A percentile compares a stretch with the other conserved stretches of the same genome.
phyloP scores from a whole-genome alignment of 495 filamentous ascomycete genomes.

The Hypoxylon subgilvum region DNA sequence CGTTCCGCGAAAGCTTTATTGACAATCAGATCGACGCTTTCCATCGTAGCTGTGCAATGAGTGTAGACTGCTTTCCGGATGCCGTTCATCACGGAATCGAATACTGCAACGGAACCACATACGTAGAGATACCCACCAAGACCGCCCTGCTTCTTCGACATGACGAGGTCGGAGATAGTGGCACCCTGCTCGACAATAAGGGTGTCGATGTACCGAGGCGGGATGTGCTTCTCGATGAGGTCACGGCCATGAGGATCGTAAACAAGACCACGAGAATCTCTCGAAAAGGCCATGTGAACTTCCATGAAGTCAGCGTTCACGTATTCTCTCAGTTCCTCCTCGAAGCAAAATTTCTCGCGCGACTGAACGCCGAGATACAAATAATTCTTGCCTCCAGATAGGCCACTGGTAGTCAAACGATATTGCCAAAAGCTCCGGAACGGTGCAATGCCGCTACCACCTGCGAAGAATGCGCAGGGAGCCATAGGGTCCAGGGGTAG shows the following conservation, averaged over 20 bases:
- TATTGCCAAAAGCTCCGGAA: constrained; percentile 60
- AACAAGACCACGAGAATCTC: constrained; percentile 52
- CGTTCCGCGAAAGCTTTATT: constrained; percentile 60
- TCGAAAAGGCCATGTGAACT: constrained; percentile 57
- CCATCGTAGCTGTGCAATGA: constrained; percentile 53
- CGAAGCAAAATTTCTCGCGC: constrained; percentile 58
- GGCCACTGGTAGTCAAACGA: constrained; percentile 42
- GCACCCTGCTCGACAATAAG: constrained; percentile 56
- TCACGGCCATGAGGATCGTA: constrained; percentile 49
- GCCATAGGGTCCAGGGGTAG: constrained; percentile 53
- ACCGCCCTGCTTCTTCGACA: constrained; percentile 60
- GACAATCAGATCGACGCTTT: constrained; percentile 53
- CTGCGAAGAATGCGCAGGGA: constrained; percentile 58
- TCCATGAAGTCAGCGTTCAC: constrained; percentile 57
- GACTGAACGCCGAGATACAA: constrained; percentile 60
- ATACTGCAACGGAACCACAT: constrained; percentile 59
- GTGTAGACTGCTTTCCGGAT: constrained; percentile 58
- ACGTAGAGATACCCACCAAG: constrained; percentile 59
- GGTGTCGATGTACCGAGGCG: constrained; percentile 58
- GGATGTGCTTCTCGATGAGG: constrained; percentile 54
- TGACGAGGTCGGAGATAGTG: constrained; percentile 56
- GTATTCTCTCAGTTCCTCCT: constrained; percentile 55
- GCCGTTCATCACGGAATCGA: constrained; percentile 60
- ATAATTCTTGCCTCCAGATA: constrained; percentile 50
- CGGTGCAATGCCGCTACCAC: constrained; percentile 58